Percentiles rank a stretch among this genome's conserved stretches.
These are phyloP conservation scores for Pseudozyma flocculosa DNA, from an alignment of 1,284 basidiomycete species.

Conservation along the genomic window DNA sequence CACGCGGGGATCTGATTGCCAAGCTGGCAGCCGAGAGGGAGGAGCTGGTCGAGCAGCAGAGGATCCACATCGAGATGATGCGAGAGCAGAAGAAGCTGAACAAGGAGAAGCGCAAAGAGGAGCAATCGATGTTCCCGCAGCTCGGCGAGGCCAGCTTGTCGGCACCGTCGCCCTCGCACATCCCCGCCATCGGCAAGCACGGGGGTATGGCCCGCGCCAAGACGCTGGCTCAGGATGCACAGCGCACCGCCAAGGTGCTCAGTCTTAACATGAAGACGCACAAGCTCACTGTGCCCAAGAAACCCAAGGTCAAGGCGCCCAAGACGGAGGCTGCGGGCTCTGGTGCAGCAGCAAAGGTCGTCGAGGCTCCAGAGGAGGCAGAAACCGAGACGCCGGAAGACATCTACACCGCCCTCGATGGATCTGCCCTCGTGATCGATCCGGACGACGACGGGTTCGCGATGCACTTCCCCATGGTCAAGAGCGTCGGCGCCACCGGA, in stretches of 20 bases:
- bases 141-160: conserved; percentile 6
- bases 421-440: not conserved
- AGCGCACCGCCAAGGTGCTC: conserved; percentile 32
- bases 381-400: not conserved
- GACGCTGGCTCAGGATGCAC: conserved; percentile 26
- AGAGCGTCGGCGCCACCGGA: too few relatives aligned
- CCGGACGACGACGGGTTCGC: not conserved
- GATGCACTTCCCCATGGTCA: not conserved
- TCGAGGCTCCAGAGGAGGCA: not conserved
- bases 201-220: conserved; percentile 26
- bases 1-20: conserved; percentile 20
- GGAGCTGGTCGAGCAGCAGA: conserved; percentile 27
- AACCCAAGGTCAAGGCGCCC: not conserved
- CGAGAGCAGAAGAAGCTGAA: conserved; percentile 25
- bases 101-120: conserved; percentile 17
- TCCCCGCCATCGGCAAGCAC: conserved; percentile 25
- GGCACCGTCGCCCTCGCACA: not conserved
- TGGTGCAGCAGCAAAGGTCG: too few relatives aligned
- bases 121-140: conserved; percentile 20
- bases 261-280: conserved; percentile 39
- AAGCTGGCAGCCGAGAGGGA: conserved; percentile 23
- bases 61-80: conserved; percentile 21
- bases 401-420: not conserved
- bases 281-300: conserved; percentile 12
- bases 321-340: too few relatives aligned